These are phyloP conservation scores for Leishmania guyanensis DNA, from an alignment of 208 protist species.

Conservation along the genomic window DNA sequence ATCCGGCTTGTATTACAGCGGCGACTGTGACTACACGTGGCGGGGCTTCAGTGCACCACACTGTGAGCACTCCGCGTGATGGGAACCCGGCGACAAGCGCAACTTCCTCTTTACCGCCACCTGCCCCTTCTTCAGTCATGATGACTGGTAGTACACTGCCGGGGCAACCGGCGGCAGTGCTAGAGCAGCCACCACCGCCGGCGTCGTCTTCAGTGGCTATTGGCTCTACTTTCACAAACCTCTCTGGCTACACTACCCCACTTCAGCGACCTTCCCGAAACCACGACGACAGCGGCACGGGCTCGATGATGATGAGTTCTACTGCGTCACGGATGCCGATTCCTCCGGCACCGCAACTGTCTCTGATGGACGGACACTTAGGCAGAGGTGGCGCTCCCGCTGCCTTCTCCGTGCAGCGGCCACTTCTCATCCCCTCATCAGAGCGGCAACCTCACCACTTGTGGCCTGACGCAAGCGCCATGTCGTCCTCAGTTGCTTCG, in stretches of 20 bases:
- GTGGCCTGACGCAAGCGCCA: neutral
- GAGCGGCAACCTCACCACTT: neutral
- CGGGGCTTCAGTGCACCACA: neutral
- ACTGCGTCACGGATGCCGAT: neutral
- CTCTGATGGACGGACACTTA: neutral
- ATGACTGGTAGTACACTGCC: neutral
- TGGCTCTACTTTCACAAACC: neutral
- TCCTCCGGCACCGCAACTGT: conserved; percentile 1
- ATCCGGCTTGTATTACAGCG: neutral
- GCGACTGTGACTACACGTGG: neutral
- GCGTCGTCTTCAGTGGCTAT: neutral
- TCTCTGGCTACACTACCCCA: neutral
- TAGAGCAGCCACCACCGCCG: neutral
- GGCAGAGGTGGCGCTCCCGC: neutral
- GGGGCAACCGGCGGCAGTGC: neutral
- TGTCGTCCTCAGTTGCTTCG: neutral
- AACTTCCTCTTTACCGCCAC: neutral
- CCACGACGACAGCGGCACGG: neutral
- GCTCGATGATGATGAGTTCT: neutral
- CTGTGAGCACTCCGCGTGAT: conserved; percentile 1
- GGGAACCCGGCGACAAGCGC: neutral
- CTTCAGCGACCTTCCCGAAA: neutral
- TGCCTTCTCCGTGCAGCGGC: neutral
- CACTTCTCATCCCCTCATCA: neutral
- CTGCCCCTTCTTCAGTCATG: neutral